Conservation (phyloP, 2,329 filamentous ascomycete genomes). For the Colletotrichum sp. region DNA sequence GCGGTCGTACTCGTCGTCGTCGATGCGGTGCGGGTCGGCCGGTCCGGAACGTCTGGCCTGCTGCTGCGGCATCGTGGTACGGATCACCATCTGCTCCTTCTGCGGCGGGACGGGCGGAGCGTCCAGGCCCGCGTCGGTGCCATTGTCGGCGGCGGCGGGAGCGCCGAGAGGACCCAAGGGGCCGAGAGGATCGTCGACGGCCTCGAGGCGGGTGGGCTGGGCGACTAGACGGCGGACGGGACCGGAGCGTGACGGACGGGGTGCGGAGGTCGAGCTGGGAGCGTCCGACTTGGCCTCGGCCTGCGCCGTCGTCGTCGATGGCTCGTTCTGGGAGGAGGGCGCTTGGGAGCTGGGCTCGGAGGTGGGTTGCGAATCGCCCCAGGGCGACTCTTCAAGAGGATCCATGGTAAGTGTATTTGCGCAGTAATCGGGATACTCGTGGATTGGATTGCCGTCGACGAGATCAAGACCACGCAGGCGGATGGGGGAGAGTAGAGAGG, state of each 20-base stretch:
- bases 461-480: background rate
- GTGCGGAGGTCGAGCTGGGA: slow-evolving; percentile 29
- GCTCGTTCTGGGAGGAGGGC: slow-evolving; percentile 32
- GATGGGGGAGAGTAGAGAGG: background rate
- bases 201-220: slow-evolving; percentile 79
- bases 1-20: slow-evolving; percentile 64
- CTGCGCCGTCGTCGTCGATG: slow-evolving; percentile 28
- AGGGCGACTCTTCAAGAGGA: slow-evolving; percentile 56
- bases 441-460: background rate
- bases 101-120: slow-evolving; percentile 72
- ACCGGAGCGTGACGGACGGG: slow-evolving; percentile 48
- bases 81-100: slow-evolving; percentile 69
- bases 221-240: slow-evolving; percentile 68
- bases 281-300: slow-evolving; percentile 33
- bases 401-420: slow-evolving; percentile 42
- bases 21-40: slow-evolving; percentile 68
- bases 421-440: background rate
- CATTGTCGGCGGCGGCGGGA: slow-evolving; percentile 35
- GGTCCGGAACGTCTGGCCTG: slow-evolving; percentile 49
- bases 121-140: slow-evolving; percentile 52
- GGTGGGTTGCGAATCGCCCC: slow-evolving; percentile 51
- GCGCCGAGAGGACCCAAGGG: slow-evolving; percentile 74
- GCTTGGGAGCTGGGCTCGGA: slow-evolving; percentile 36
- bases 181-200: slow-evolving; percentile 78
- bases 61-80: slow-evolving; percentile 58